Evolutionary conservation across 2,329 filamentous ascomycete genomes (phyloP), one percentile per base, ranked within the genome.

Genomic region (Talaromyces sp.): DNA sequence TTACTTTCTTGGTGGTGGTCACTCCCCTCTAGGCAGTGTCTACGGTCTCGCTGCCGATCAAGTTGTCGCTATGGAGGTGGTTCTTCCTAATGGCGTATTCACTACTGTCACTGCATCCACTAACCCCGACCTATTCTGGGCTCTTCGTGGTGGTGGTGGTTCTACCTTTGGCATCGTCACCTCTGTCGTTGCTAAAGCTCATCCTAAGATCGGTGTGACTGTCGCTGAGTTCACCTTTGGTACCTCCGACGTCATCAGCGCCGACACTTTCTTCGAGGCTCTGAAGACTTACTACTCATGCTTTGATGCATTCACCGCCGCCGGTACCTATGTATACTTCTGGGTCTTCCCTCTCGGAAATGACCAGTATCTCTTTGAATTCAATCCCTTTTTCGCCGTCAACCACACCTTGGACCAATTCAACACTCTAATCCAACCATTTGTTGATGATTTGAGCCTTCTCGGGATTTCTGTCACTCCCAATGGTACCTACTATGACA

Each of bases 1-100:
- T 1, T 89, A 85, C 69, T 82, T 79, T 5, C 85, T 87, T 70
- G 86, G 86, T 7, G 87, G 86, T 14, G 87, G 88, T 0, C 86
- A 88, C 70, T 82, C 81, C 0, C 77, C 82, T 19, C 47, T 62
- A 9, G 54, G 39, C 14, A 62, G 58, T 47, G n/a, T 45, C 14
- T 50, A 49, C 41, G 64, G 88, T 6, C 78, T 90, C 0, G 84
- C 76, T 13, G 86, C 86, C 0, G 87, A 90, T 68, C 83, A 89
- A 59, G 80, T 83, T 0, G 77, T 90, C 2, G 79, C 83, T 67
- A 85, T 79, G 62, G 80, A 87, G 66, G 84, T 87, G 1, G 79
- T 89, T n/a, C 84, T 82, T 8, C 83, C 80, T 0, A 71, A 50
- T 50, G 64, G 63, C 3, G n/a, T 27, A 7, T 43, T 52, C 27